These are phyloP conservation scores for Zygoascus bituminiphila DNA, from an alignment of 805 yeast genomes.

Conservation along the genomic window DNA sequence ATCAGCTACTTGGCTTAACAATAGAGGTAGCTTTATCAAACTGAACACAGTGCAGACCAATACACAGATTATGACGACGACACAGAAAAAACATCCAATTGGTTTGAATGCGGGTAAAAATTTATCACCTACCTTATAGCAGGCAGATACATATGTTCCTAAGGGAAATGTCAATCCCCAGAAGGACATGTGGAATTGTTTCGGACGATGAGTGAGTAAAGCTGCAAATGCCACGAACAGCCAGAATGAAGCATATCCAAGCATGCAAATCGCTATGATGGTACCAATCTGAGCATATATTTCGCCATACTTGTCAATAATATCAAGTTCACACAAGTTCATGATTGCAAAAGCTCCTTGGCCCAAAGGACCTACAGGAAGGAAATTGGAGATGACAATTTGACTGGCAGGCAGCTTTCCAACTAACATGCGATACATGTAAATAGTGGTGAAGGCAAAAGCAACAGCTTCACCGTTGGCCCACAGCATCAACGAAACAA, in stretches of 20 bases:
- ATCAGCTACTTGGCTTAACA: constrained; percentile 10
- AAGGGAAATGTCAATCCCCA: constrained; percentile 90
- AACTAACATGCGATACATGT: constrained; percentile 50
- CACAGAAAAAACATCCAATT: constrained; percentile 53
- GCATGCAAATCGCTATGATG: constrained; percentile 37
- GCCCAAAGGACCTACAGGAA: constrained; percentile 79
- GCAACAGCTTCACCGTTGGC: constrained; percentile 59
- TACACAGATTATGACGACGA: constrained; percentile 36
- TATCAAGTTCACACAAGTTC: constrained; percentile 37
- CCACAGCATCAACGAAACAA: constrained; percentile 55
- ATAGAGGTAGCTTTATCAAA: not conserved
- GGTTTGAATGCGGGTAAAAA: constrained; percentile 53
- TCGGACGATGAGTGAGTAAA: constrained; percentile 29
- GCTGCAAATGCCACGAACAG: constrained; percentile 37
- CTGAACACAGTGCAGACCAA: constrained; percentile 28
- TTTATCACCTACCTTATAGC: constrained; percentile 40
- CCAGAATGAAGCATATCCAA: constrained; percentile 53
- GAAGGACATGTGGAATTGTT: constrained; percentile 44
- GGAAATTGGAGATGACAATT: constrained; percentile 54
- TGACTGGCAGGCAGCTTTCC: constrained; percentile 48
- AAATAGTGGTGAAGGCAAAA: constrained; percentile 45
- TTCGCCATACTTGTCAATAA: constrained; percentile 13
- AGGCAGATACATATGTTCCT: constrained; percentile 69
- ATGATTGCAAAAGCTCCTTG: constrained; percentile 72
- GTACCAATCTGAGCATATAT: constrained; percentile 25